A percentile compares a stretch with the other conserved stretches of the same genome.
These are phyloP conservation scores for Candida montana DNA, from an alignment of 805 yeast species.

Conservation along the genomic window DNA sequence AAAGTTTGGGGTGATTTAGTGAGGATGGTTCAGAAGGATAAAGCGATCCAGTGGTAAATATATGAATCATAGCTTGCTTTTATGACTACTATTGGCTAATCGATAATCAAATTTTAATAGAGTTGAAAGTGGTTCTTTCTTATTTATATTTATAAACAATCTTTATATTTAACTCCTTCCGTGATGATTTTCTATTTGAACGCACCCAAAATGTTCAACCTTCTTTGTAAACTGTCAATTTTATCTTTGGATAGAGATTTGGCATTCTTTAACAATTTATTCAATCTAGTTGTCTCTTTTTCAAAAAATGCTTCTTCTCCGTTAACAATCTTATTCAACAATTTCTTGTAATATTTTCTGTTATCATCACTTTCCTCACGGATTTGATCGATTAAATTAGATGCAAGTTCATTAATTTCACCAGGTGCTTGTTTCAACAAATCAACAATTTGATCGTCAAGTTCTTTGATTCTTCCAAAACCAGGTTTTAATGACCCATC, in stretches of 20 bases:
- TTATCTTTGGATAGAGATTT: slow-evolving; percentile 34
- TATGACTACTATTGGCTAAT: too few relatives aligned
- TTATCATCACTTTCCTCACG: slow-evolving; percentile 15
- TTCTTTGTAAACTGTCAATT: slow-evolving; percentile 44
- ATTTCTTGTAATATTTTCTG: slow-evolving; percentile 42
- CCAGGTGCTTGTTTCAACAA: slow-evolving; percentile 24
- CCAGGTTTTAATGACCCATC: slow-evolving; percentile 31
- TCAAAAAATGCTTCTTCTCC: slow-evolving; percentile 39
- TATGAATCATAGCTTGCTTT: too few relatives aligned
- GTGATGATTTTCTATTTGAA: slow-evolving; percentile 10
- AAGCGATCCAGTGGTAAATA: slow-evolving; percentile 49
- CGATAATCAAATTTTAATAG: neutral
- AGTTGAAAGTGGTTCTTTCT: neutral
- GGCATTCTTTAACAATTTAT: slow-evolving; percentile 30
- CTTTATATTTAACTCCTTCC: too few relatives aligned
- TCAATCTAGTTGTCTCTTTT: slow-evolving; percentile 40
- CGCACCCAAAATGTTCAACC: slow-evolving; percentile 42
- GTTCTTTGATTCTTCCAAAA: slow-evolving; percentile 24
- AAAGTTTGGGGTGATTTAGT: slow-evolving; percentile 67
- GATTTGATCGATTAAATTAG: slow-evolving; percentile 27
- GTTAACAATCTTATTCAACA: slow-evolving; percentile 38
- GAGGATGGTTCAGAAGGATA: slow-evolving; percentile 51
- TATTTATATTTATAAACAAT: neutral
- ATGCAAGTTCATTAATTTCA: slow-evolving; percentile 21
- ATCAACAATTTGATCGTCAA: slow-evolving; percentile 20